Conservation (phyloP, 2,329 filamentous ascomycete species). For the Akanthomyces dipterigenus region DNA sequence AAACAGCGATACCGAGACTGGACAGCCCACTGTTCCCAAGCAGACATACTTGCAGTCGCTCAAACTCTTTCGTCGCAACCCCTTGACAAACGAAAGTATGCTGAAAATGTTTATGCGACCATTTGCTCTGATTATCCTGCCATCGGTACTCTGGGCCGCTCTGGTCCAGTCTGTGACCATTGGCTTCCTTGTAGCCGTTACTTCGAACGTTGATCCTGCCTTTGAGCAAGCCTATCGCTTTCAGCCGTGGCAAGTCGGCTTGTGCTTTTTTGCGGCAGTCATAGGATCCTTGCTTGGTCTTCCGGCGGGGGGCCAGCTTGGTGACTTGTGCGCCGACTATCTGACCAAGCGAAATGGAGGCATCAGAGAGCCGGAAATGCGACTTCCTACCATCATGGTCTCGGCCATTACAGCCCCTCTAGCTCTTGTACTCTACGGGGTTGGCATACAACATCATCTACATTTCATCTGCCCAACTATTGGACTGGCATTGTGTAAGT, state of each 20-base stretch:
- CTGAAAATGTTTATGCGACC: conserved; percentile 43
- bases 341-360: conserved; percentile 47
- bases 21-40: conserved; percentile 16
- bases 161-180: conserved; percentile 48
- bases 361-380: conserved; percentile 53
- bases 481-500: conserved; percentile 45
- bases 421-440: conserved; percentile 38
- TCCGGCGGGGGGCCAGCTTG: conserved; percentile 41
- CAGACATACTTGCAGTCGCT: conserved; percentile 29
- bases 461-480: conserved; percentile 52
- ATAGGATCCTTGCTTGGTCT: conserved; percentile 43
- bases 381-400: conserved; percentile 46
- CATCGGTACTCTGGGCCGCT: conserved; percentile 48
- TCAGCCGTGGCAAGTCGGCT: conserved; percentile 38
- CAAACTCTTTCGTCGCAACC: conserved; percentile 30
- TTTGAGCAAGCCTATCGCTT: conserved; percentile 37
- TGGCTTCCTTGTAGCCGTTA: conserved; percentile 48
- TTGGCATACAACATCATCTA: conserved; percentile 37
- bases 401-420: conserved; percentile 25
- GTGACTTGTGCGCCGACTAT: conserved; percentile 40
- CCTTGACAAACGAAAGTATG: conserved; percentile 39
- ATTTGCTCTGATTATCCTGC: conserved; percentile 41
- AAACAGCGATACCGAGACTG: conserved; percentile 14
- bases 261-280: conserved; percentile 43
- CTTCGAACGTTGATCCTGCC: conserved; percentile 43